Conservation (phyloP, 257 asterid species). For the Marsdenia floribunda region DNA sequence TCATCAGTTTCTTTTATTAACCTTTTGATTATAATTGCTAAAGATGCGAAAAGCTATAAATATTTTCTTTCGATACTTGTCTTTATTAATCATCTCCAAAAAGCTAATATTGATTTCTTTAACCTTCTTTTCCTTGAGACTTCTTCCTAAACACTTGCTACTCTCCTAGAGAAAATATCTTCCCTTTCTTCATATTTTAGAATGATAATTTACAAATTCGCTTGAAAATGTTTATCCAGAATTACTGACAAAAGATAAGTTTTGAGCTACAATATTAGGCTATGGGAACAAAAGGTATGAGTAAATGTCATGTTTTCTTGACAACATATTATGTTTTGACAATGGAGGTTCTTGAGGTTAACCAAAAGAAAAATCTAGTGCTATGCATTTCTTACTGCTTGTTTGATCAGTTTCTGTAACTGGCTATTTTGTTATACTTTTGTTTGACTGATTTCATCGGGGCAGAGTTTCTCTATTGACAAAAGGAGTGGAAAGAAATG, state of each 20-base stretch:
- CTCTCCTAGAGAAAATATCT: background rate
- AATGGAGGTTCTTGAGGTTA: background rate
- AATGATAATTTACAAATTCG: too few relatives aligned
- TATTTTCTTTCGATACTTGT: too few relatives aligned
- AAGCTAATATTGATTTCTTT: too few relatives aligned
- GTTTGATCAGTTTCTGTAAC: background rate
- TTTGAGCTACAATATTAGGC: background rate
- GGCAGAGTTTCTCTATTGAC: slow-evolving; percentile 40
- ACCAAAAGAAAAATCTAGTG: background rate
- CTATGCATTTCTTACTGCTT: background rate
- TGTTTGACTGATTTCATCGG: background rate
- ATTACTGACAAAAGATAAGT: background rate
- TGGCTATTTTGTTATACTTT: background rate
- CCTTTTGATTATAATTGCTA: too few relatives aligned
- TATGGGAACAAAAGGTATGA: background rate
- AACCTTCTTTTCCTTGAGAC: too few relatives aligned
- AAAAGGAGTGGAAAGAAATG: slow-evolving; percentile 42
- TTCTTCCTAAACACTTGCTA: background rate
- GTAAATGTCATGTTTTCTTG: too few relatives aligned
- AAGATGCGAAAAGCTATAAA: too few relatives aligned
- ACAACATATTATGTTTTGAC: too few relatives aligned
- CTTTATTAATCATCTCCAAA: too few relatives aligned
- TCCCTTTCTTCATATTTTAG: too few relatives aligned
- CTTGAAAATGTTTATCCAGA: background rate
- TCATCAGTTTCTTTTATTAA: too few relatives aligned